Conservation (phyloP, 2,329 filamentous ascomycete species). For the Aspergillus floridensis region DNA sequence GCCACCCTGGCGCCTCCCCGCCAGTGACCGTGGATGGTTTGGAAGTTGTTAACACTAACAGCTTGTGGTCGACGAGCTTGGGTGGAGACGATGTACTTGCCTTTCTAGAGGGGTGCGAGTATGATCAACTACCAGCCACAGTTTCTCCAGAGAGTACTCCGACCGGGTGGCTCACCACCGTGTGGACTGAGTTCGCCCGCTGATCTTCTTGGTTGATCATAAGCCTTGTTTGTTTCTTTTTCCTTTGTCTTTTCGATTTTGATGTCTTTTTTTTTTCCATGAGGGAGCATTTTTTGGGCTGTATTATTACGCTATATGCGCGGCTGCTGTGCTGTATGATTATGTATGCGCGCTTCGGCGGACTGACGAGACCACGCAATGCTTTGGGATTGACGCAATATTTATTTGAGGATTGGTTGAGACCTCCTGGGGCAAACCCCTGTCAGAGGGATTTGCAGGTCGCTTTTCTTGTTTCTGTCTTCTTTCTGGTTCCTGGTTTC, state of each 20-base stretch:
- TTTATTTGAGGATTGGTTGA: background rate
- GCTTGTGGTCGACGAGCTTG: constrained; percentile 33
- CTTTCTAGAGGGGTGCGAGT: constrained; percentile 38
- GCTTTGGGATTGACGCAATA: constrained; percentile 4
- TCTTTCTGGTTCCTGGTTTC: background rate
- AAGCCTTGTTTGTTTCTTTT: background rate
- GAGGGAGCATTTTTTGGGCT: constrained; percentile 13
- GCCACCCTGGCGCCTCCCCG: constrained; percentile 30
- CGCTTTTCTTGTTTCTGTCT: background rate
- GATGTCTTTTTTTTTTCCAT: constrained; percentile 2
- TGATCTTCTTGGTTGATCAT: constrained; percentile 7
- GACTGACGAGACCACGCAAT: constrained; percentile 16
- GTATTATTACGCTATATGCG: constrained; percentile 30
- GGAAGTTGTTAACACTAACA: constrained; percentile 22
- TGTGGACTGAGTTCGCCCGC: constrained; percentile 35
- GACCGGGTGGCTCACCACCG: constrained; percentile 35
- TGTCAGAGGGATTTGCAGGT: no score
- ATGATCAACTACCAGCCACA: constrained; percentile 27
- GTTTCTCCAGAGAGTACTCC: constrained; percentile 33
- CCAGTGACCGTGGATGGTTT: constrained; percentile 31
- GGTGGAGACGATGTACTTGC: constrained; percentile 39
- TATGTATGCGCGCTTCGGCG: constrained; percentile 17
- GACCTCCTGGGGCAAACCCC: no score
- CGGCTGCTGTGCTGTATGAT: constrained; percentile 27
- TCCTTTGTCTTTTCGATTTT: constrained; percentile 5